These are phyloP conservation scores for Cryptosporidium parvum DNA, from an alignment of 169 alveolate species.

Conservation along the genomic window DNA sequence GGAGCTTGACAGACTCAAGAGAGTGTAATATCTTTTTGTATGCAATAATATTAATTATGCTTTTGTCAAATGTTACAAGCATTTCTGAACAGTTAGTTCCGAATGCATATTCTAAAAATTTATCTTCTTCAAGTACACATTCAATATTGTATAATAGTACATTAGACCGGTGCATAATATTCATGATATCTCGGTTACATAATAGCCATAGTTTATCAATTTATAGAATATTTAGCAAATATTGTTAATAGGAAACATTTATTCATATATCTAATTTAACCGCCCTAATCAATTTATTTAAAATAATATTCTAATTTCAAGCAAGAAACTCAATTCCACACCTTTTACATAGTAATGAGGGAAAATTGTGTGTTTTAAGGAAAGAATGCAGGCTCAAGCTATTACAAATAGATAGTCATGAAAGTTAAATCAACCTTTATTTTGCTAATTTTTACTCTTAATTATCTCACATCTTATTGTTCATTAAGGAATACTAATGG, in stretches of 20 bases:
- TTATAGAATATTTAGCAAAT: background rate
- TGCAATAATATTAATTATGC: constrained; percentile 10
- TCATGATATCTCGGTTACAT: background rate
- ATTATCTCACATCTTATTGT: background rate
- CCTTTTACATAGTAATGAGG: background rate
- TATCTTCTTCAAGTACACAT: constrained; percentile 2
- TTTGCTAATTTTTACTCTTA: background rate
- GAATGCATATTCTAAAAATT: constrained; percentile 31
- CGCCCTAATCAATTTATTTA: background rate
- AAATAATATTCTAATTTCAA: too few species aligned
- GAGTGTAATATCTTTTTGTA: constrained; percentile 42
- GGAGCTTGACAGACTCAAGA: background rate
- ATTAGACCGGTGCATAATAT: background rate
- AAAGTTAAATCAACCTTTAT: background rate
- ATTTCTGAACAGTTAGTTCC: constrained; percentile 13
- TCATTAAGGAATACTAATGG: constrained; percentile 3
- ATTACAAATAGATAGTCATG: background rate
- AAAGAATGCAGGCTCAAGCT: too few species aligned
- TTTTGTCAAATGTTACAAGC: background rate
- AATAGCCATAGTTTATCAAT: background rate
- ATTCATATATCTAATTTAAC: background rate
- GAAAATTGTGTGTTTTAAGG: background rate
- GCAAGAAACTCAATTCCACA: background rate
- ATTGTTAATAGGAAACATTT: background rate
- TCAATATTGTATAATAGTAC: constrained; percentile 11